A percentile compares a stretch with the other conserved stretches of the same genome.
phyloP scores from a whole-genome alignment of 768 basidiomycete genomes.

The Mycena rebaudengoi region DNA sequence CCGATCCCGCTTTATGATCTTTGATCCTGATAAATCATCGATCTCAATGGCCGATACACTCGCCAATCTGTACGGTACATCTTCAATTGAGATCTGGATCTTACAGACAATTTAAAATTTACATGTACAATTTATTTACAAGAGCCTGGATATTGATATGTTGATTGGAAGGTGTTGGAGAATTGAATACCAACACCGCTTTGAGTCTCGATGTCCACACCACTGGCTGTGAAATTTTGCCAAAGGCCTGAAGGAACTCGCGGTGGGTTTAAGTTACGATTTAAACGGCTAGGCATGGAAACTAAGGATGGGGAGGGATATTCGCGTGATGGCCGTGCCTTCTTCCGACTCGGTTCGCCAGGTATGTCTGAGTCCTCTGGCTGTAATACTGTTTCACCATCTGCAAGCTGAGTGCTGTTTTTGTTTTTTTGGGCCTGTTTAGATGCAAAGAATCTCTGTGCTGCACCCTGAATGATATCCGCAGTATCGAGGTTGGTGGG shows the following conservation, averaged over 20 bases:
- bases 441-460: background rate
- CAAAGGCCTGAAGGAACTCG: background rate
- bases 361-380: background rate
- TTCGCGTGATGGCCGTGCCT: background rate
- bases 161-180: background rate
- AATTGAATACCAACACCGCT: background rate
- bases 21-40: too few species aligned
- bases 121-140: background rate
- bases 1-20: too few species aligned
- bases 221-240: background rate
- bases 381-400: too few species aligned
- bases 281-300: background rate
- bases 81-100: background rate
- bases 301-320: background rate
- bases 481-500: background rate
- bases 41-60: background rate
- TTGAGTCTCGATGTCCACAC: too few species aligned
- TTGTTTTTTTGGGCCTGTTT: too few species aligned
- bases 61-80: background rate
- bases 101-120: too few species aligned
- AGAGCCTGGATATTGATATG: background rate
- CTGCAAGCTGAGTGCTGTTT: too few species aligned
- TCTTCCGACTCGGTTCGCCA: background rate
- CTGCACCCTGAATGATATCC: background rate
- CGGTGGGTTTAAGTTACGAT: background rate